Evolutionary conservation across 176 grass and related monocot species (phyloP), one percentile per base, ranked within the genome.

Genomic region (Carex littledalei): DNA sequence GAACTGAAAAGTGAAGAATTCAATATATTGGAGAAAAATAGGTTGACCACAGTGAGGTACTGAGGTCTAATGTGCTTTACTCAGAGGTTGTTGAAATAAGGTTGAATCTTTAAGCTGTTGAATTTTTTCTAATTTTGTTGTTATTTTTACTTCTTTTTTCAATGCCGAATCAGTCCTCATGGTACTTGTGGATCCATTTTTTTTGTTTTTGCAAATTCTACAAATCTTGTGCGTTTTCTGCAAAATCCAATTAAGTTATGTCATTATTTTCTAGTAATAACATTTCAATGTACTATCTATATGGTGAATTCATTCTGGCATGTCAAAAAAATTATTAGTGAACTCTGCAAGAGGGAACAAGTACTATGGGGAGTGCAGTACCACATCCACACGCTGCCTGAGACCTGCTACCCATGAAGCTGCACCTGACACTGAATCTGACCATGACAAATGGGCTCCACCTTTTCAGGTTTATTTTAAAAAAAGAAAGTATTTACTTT

Each of bases 341-440:
- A 95, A 95, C 64, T 91, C 93, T 10, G 90, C 93, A 37, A 89
- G 90, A 67, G 89, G 93, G 86, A 92, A 92, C 83, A 95, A 95
- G 86, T 95, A 91, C 84, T 95, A 84, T 63, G 93, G 90, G 32
- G 90, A 88, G 70, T 92, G 90, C 72, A 69, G 45, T 31, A 37
- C 72, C 50, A 79, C 47, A 84, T 81, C 84, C 22, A 65, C 58
- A 87, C 69, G 64, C 31, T 95, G 93, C 85, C 12, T 61, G 15
- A 86, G 85, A 71, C 90, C 90, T 63, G 93, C 89, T 82, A 92
- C 90, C 69, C 72, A 54, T 26, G 93, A 92, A 88, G 90, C 90
- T 14, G 87, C 93, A 84, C 20, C 87, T 73, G 89, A 91, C 85
- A 95, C 93, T 69, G 90, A 95, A 87, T 87, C 93, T 66, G 93